Base-by-base conservation (phyloP, 2,329 filamentous ascomycete genomes). In the Calcarisporium arbuscula region DNA sequence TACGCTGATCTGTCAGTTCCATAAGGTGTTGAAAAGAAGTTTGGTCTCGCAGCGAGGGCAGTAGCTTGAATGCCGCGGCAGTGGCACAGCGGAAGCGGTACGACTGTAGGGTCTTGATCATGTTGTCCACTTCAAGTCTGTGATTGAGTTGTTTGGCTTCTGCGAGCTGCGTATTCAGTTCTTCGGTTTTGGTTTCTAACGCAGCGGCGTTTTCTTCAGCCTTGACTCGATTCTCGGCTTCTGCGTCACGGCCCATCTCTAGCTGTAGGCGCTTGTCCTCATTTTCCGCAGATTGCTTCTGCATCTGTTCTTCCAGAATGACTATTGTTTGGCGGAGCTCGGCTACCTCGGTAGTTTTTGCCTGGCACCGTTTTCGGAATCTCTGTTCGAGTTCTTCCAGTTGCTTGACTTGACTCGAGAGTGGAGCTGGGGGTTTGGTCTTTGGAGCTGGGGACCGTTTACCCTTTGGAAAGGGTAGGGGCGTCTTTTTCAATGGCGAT, bases 51-150 rank as follows among this genome's bases (percentile, higher is more conserved):
- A 28, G 16, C 9, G 31, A 28, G 3, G 29, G 23, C 1, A 27
- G 17, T 17, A 22, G 5, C 10, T 39, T 41, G 18, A 32, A 41
- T 8, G 33, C 26, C 5, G 25, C 32, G 5, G 23, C 15, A 1
- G 20, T 8, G 16, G 39, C 35, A 11, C 39, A 41, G 16, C 39
- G 35, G 20, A 26, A 41, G 6, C 38, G 14, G n/a, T 25, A 32
- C 4, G 29, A 35, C 11, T 41, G 35, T 8, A 19, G 12, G 1
- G n/a, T 17, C 6, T 29, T 41, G 14, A 30, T 32, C 17, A 35
- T 36, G 3, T 38, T 14, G 19, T 22, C 25, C 6, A 26, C 17
- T 8, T 10, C 10, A 4, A 33, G 14, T 4, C 7, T 3, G 2
- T 26, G 3, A 1, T 23, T 35, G 4, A 32, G 15, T 5, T 32